Conservation (phyloP, 768 basidiomycete genomes). For the Tricholoma saponaceum region DNA sequence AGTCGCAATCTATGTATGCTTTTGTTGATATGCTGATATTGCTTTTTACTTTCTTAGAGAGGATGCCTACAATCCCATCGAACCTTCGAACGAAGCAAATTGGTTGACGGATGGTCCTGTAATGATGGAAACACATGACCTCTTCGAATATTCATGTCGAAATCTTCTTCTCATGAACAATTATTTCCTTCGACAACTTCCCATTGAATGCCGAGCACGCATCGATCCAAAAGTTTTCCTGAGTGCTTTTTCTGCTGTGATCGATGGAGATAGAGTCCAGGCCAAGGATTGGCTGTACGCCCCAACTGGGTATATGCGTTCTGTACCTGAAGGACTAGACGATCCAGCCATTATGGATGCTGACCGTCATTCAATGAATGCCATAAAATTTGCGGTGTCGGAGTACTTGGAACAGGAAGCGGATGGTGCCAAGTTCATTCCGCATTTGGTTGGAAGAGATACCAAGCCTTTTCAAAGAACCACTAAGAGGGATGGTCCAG, state of each 20-base stretch:
- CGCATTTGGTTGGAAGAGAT: neutral
- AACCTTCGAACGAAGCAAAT: constrained; percentile 2
- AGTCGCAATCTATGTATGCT: neutral
- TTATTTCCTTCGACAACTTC: neutral
- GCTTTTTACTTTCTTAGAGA: neutral
- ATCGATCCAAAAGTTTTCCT: no score
- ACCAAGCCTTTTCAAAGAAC: neutral
- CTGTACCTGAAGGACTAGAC: no score
- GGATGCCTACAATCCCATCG: neutral
- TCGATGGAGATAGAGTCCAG: no score
- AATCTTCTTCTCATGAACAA: neutral
- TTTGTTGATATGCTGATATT: neutral
- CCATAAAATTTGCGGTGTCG: no score
- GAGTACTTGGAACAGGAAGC: no score
- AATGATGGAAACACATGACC: neutral
- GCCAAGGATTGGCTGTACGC: no score
- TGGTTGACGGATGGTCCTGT: constrained; percentile 1
- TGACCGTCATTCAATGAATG: no score
- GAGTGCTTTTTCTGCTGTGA: no score
- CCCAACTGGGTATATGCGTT: no score
- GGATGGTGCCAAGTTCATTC: neutral
- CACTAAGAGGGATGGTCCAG: neutral
- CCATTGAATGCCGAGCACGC: no score
- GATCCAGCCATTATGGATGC: no score
- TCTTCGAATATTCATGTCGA: constrained; percentile 1